These are phyloP conservation scores for Dictyostelium citrinum DNA, from an alignment of 78 protist genomes.

Conservation along the genomic window DNA sequence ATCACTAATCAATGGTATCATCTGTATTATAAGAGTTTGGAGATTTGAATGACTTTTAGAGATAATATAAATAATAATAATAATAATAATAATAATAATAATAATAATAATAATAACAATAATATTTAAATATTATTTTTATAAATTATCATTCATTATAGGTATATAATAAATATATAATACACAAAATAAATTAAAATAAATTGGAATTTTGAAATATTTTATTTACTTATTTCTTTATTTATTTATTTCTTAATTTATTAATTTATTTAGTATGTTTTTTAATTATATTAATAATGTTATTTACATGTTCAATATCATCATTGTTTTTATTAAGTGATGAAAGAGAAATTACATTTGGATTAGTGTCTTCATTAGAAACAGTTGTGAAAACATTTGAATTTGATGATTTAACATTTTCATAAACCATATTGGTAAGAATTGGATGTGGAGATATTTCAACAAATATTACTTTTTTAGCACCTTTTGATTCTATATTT, in stretches of 20 bases:
- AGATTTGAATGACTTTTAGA: background rate
- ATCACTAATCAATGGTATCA: background rate
- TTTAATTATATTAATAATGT: background rate
- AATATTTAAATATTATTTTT: too few relatives aligned
- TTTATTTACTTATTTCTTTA: too few relatives aligned
- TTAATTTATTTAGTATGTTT: background rate
- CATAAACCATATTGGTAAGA: background rate
- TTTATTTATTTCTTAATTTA: too few relatives aligned
- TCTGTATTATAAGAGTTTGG: background rate
- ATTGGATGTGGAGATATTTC: background rate
- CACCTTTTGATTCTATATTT: background rate
- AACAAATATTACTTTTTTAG: background rate
- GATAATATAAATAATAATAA: too few relatives aligned
- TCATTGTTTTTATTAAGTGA: background rate
- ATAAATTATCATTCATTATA: too few relatives aligned
- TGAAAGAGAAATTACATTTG: background rate
- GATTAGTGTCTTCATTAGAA: background rate
- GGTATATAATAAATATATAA: too few relatives aligned
- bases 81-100: too few relatives aligned
- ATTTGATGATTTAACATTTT: background rate
- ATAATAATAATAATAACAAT: too few relatives aligned
- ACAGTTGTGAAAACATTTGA: background rate
- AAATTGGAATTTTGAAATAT: too few relatives aligned
- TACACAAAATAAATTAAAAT: too few relatives aligned
- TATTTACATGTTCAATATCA: background rate